These are phyloP conservation scores for Hypoxylon rickii DNA, from an alignment of 495 filamentous ascomycete species.

Conservation along the genomic window DNA sequence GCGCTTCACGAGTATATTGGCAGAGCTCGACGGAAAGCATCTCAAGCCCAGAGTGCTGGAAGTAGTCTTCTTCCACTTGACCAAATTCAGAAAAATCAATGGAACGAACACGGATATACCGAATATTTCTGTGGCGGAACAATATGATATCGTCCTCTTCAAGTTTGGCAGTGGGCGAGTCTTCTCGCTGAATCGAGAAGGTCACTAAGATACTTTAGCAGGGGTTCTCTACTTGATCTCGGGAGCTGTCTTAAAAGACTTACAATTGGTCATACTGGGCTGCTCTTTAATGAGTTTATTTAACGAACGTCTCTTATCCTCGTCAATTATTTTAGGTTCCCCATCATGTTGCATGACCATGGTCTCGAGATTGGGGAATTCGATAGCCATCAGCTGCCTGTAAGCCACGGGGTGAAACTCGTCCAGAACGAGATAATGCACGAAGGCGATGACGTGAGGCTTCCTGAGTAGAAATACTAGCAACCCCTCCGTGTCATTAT, in stretches of 20 bases:
- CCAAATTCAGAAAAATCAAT: constrained; percentile 26
- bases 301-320: constrained; percentile 13
- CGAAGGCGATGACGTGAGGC: constrained; percentile 13
- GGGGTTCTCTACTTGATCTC: neutral
- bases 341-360: constrained; percentile 21
- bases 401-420: constrained; percentile 30
- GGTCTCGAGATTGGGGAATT: constrained; percentile 27
- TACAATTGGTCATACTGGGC: constrained; percentile 22
- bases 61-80: constrained; percentile 12
- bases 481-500: constrained; percentile 15
- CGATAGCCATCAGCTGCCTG: constrained; percentile 22
- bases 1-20: constrained; percentile 17
- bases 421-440: constrained; percentile 22
- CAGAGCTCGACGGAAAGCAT: constrained; percentile 19
- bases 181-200: constrained; percentile 20
- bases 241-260: constrained; percentile 1
- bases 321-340: constrained; percentile 6
- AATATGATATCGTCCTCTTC: constrained; percentile 22
- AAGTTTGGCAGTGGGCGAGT: constrained; percentile 2
- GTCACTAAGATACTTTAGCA: constrained; percentile 15
- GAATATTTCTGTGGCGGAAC: constrained; percentile 25
- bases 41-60: constrained; percentile 15
- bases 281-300: constrained; percentile 23
- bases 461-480: constrained; percentile 14
- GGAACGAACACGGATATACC: constrained; percentile 19